These are phyloP conservation scores for Penicillium fimorum DNA, from an alignment of 495 filamentous ascomycete species.

Conservation along the genomic window DNA sequence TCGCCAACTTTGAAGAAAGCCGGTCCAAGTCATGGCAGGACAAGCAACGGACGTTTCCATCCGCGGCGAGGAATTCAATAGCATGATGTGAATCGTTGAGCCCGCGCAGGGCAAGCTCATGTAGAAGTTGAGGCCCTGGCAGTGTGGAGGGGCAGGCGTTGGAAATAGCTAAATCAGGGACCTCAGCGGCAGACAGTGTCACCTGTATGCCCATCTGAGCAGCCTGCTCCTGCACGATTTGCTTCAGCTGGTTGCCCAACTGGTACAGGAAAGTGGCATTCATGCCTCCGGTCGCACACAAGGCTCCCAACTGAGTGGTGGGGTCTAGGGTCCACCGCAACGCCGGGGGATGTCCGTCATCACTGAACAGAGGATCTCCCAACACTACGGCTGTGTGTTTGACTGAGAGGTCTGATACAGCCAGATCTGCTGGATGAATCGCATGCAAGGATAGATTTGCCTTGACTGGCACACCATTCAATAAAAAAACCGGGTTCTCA, in stretches of 20 bases:
- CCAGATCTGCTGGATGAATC: conserved; percentile 20
- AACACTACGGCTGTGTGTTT: conserved; percentile 23
- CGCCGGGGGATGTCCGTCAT: not conserved
- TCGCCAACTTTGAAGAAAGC: conserved; percentile 53
- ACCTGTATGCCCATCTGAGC: conserved; percentile 15
- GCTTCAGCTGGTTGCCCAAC: conserved; percentile 27
- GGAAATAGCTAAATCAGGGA: conserved; percentile 53
- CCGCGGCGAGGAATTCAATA: conserved; percentile 57
- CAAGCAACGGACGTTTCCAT: conserved; percentile 43
- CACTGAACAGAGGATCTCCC: conserved; percentile 8
- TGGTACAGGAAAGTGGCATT: conserved; percentile 22
- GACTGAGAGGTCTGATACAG: conserved; percentile 14
- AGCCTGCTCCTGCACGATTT: conserved; percentile 23
- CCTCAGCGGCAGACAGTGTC: conserved; percentile 14
- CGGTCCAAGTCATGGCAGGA: conserved; percentile 61
- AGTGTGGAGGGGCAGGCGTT: conserved; percentile 56
- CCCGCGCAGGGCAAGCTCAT: conserved; percentile 54
- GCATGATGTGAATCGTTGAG: conserved; percentile 33
- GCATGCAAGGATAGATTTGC: conserved; percentile 30
- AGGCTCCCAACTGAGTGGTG: conserved; percentile 20
- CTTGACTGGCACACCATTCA: conserved; percentile 33
- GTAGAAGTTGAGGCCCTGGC: conserved; percentile 61
- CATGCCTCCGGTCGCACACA: conserved; percentile 28
- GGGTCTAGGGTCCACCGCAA: conserved; percentile 25
- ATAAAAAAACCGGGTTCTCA: conserved; percentile 34